These are phyloP conservation scores for Umbelopsis sp. DNA, from an alignment of 371 early-diverging fungal species.

Conservation along the genomic window DNA sequence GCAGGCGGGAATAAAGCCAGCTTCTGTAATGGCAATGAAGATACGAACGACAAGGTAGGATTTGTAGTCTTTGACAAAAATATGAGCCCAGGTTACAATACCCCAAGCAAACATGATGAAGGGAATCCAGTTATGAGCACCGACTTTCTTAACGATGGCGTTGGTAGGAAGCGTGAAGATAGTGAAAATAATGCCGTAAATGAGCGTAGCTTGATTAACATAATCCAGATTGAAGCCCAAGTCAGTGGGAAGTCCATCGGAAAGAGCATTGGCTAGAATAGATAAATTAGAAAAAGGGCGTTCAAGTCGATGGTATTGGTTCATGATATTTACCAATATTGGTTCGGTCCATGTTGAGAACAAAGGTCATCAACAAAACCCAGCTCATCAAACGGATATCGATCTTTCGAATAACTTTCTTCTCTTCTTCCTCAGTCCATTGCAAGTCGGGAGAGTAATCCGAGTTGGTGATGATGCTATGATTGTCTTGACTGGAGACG, in stretches of 20 bases:
- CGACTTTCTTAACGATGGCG: conserved; percentile 41
- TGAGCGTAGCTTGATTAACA: conserved; percentile 40
- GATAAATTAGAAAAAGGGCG: not conserved
- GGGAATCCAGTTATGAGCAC: conserved; percentile 56
- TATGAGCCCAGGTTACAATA: conserved; percentile 38
- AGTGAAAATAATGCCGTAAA: conserved; percentile 41
- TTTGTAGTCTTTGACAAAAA: conserved; percentile 31
- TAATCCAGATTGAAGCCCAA: conserved; percentile 40
- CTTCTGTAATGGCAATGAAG: conserved; percentile 53
- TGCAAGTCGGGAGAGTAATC: conserved; percentile 14
- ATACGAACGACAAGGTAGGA: conserved; percentile 43
- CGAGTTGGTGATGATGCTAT: not conserved
- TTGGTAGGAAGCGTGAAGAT: conserved; percentile 45
- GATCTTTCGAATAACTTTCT: conserved; percentile 20
- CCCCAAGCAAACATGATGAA: conserved; percentile 55
- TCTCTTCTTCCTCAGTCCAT: conserved; percentile 27
- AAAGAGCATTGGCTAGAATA: conserved; percentile 38
- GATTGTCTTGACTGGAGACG: not conserved
- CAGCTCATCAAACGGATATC: conserved; percentile 26
- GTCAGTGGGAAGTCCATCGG: conserved; percentile 43
- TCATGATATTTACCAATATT: conserved; percentile 26
- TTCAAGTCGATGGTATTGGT: not conserved
- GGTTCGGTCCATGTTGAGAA: conserved; percentile 31
- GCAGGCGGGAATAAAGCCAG: conserved; percentile 55
- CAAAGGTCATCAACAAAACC: conserved; percentile 32